Evolutionary conservation across 176 grass and related monocot species (phyloP).

Genomic region (Dactylis glomerata): DNA sequence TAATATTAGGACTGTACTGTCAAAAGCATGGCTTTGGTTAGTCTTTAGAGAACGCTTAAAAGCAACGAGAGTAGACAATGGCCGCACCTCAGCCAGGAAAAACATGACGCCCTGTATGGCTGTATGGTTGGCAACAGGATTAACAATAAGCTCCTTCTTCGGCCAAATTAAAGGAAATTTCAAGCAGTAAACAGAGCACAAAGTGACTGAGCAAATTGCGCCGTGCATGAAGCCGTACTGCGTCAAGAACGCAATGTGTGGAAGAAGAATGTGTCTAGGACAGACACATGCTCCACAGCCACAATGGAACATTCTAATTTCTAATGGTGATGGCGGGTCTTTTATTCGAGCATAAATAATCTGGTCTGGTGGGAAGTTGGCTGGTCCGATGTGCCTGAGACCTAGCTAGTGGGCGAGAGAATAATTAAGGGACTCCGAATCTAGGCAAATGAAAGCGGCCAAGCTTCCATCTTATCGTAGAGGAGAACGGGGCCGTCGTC

Average conservation of each 20-base stretch:
- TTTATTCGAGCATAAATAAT: neutral
- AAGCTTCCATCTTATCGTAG: neutral
- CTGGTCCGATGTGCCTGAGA: too few relatives aligned
- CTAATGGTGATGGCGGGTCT: neutral
- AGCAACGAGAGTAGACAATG: neutral
- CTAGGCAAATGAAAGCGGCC: neutral
- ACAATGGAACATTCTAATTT: neutral
- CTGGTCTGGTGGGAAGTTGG: too few relatives aligned
- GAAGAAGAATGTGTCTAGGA: neutral
- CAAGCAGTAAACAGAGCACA: too few relatives aligned
- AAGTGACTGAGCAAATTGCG: too few relatives aligned
- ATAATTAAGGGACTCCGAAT: neutral
- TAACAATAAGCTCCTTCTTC: too few relatives aligned
- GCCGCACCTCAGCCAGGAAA: neutral
- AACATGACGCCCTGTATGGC: too few relatives aligned
- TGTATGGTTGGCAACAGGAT: too few relatives aligned
- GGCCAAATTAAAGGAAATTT: too few relatives aligned
- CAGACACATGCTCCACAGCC: neutral
- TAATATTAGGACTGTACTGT: neutral
- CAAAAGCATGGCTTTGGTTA: neutral
- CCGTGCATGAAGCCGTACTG: too few relatives aligned
- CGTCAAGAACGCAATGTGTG: neutral
- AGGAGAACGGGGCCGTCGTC: neutral
- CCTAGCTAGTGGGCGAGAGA: too few relatives aligned
- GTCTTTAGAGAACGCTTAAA: slow-evolving; percentile 30